Base-by-base conservation (phyloP, 768 basidiomycete species). In the Chalciporus piperatus region DNA sequence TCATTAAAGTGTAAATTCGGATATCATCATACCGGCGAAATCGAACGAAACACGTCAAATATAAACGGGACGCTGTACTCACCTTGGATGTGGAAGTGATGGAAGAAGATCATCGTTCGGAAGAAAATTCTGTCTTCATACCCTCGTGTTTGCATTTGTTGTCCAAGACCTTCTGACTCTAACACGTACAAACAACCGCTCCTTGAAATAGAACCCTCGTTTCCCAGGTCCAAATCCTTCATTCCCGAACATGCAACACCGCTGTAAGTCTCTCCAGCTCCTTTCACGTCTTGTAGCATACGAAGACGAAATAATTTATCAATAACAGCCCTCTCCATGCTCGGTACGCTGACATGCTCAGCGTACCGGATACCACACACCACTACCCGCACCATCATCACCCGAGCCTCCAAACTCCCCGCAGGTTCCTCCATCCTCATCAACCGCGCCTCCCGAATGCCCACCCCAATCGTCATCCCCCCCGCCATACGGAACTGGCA, bases 141-240 rank as follows among this genome's bases (percentile, higher is more conserved):
- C 25, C 14, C 3, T 9, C 10, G 33, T 65, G 54, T 65, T 39
- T 70, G 51, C 39, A 7, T 52, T 6, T 64, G 51, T 70, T 61
- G 52, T 59, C 12, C 63, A 58, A 48, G 23, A 39, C 45, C 66
- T 52, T 68, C 7, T 23, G 33, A 35, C 55, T 20, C 2, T 51
- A 67, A 68, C 50, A 67, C 32, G 13, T 13, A 45, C 60, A 68
- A 68, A 68, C 69, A 68, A 60, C 67, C 64, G 13, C 19, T 43
- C 41, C 30, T 22, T 17, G 42, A 43, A 43, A 23, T 16, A 32
- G 13, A 37, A 37, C 4, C 3, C 14, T n/a, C 6, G 14, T n/a
- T n/a, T 7, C 35, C 6, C 16, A n/a, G n/a, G 7, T 41, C 22
- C n/a, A 5, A 9, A 4, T 9, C 25, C 3, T 16, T 28, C 16